A percentile compares a stretch with the other conserved stretches of the same genome.
Conservation (phyloP, 2,329 filamentous ascomycete species). For the Dactylellina drechsleri region DNA sequence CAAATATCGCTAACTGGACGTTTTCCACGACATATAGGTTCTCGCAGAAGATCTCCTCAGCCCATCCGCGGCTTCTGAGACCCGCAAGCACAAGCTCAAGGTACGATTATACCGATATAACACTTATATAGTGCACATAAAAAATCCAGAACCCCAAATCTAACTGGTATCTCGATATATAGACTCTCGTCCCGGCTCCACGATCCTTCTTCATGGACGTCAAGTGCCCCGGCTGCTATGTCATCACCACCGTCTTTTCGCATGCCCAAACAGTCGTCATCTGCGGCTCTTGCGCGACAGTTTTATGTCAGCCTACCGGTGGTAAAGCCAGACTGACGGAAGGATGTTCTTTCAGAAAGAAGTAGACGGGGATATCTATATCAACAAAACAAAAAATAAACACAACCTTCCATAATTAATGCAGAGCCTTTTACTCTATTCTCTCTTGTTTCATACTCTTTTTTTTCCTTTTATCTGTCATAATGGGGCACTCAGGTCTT, state of each 20-base stretch:
- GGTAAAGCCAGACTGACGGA: conserved; percentile 98
- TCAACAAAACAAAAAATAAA: conserved; percentile 54
- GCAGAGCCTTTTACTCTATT: conserved; percentile 62
- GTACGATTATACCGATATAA: conserved; percentile 67
- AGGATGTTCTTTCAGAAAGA: conserved; percentile 99
- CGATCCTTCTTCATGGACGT: conserved; percentile 99
- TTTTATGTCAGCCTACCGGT: conserved; percentile 99
- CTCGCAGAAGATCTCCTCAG: conserved; percentile 99
- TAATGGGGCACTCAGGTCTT: conserved; percentile 45
- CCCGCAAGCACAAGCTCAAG: conserved; percentile 99
- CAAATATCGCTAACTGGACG: conserved; percentile 25
- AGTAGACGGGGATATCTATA: conserved; percentile 74
- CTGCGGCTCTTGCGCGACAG: conserved; percentile 99
- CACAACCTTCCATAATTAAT: conserved; percentile 58
- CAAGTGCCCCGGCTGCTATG: conserved; percentile 99
- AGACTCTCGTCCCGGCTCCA: conserved; percentile 94
- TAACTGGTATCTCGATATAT: conserved; percentile 50
- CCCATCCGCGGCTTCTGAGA: conserved; percentile 96
- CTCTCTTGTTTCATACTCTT: conserved; percentile 59
- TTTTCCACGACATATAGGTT: conserved; percentile 73
- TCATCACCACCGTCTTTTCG: conserved; percentile 99
- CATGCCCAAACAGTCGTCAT: conserved; percentile 99
- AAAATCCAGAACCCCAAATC: conserved; percentile 25
- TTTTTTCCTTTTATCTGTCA: conserved; percentile 36
- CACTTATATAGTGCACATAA: conserved; percentile 15